phyloP scores from a whole-genome alignment of 2,329 filamentous ascomycete genomes.

The Macrophomina tecta region DNA sequence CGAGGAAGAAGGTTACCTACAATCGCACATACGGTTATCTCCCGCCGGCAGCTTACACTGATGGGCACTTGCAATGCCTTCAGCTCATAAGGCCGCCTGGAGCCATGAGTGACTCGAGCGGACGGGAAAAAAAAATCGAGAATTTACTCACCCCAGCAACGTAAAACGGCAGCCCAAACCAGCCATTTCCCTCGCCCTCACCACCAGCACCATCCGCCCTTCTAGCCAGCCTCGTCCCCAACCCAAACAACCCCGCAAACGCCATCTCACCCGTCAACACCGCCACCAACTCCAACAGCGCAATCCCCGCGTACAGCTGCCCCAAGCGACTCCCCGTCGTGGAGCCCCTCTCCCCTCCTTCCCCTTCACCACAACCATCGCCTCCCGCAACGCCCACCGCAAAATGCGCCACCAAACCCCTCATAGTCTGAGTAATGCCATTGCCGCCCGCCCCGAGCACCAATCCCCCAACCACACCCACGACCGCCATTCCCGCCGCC shows the following conservation, averaged over 20 bases:
- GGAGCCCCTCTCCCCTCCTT: neutral
- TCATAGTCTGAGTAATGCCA: conserved; percentile 25
- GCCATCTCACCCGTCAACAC: conserved; percentile 18
- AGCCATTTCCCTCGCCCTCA: neutral
- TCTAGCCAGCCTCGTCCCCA: conserved; percentile 5
- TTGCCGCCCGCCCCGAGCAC: conserved; percentile 8
- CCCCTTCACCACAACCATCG: neutral
- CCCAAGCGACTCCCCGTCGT: neutral
- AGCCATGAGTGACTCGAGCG: neutral
- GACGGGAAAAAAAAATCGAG: neutral
- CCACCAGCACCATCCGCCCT: no score
- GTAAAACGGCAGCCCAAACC: conserved; percentile 24
- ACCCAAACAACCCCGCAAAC: conserved; percentile 16
- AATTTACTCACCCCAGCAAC: conserved; percentile 18
- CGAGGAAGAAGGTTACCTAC: conserved; percentile 20
- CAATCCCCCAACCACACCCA: neutral
- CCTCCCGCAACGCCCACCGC: neutral
- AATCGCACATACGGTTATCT: neutral
- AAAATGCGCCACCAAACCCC: conserved; percentile 23
- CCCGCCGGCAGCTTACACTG: neutral
- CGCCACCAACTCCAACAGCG: conserved; percentile 18
- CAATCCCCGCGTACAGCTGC: conserved; percentile 10
- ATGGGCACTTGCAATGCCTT: neutral
- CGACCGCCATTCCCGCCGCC: neutral
- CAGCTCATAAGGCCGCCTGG: neutral